Evolutionary conservation across 352 stramenopile genomes (phyloP).

Genomic region (Plasmopara muralis): DNA sequence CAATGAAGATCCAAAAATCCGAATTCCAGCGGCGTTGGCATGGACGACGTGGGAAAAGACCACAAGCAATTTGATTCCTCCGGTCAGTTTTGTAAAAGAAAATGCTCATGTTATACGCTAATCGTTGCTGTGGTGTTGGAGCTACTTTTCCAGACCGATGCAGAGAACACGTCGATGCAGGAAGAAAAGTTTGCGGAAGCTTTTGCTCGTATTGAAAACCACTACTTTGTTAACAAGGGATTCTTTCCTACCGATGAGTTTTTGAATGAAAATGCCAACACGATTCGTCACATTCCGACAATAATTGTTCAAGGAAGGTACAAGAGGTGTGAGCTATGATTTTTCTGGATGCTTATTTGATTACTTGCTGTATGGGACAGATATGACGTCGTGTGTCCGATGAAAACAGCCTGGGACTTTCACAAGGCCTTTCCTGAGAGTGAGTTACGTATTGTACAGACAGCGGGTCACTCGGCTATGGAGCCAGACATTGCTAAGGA

Average conservation of each 20-base stretch:
- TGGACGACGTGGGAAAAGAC: conserved; percentile 91
- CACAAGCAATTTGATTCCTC: conserved; percentile 76
- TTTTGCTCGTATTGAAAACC: conserved; percentile 91
- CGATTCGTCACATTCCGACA: conserved; percentile 89
- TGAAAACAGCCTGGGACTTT: conserved; percentile 83
- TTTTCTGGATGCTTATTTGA: not conserved
- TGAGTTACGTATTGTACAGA: conserved; percentile 68
- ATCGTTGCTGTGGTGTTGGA: too few relatives aligned
- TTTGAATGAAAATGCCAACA: conserved; percentile 83
- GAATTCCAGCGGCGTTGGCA: conserved; percentile 70
- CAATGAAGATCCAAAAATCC: conserved; percentile 78
- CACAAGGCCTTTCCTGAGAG: conserved; percentile 69
- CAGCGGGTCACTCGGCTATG: conserved; percentile 66
- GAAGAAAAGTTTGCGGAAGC: conserved; percentile 82
- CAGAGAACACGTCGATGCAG: conserved; percentile 65
- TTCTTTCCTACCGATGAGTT: conserved; percentile 87
- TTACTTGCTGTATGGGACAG: conserved; percentile 13
- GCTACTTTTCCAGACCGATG: too few relatives aligned
- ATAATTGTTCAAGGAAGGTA: conserved; percentile 88
- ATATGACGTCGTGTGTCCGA: conserved; percentile 87
- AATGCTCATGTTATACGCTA: too few relatives aligned
- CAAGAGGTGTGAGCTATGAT: not conserved
- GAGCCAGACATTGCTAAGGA: conserved; percentile 70
- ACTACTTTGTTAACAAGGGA: conserved; percentile 89
- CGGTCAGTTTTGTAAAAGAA: conserved; percentile 19